Percentiles rank a stretch among this genome's conserved stretches.
Conservation (phyloP, 257 asterid genomes). For the Lantana camara region DNA sequence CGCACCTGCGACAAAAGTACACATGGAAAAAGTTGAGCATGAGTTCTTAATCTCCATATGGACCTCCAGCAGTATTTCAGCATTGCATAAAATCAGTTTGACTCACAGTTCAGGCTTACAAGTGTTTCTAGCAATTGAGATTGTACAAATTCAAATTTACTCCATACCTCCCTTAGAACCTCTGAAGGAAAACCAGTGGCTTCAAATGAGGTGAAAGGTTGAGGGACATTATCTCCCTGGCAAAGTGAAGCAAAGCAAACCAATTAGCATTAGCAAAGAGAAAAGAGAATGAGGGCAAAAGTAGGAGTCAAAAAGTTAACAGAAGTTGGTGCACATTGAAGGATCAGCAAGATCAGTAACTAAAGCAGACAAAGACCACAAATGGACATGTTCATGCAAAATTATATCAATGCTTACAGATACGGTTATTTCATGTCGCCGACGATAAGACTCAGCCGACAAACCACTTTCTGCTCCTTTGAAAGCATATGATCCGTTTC, state of each 20-base stretch:
- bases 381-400: neutral
- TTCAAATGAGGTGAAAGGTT: constrained; percentile 74
- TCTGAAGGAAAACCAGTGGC: constrained; percentile 85
- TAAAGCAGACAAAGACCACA: neutral
- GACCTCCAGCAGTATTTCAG: constrained; percentile 53
- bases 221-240: constrained; percentile 88
- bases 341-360: too few species aligned
- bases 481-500: constrained; percentile 36
- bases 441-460: constrained; percentile 72
- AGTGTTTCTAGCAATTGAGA: constrained; percentile 21
- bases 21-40: constrained; percentile 49
- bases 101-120: constrained; percentile 29
- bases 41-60: constrained; percentile 53
- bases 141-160: constrained; percentile 25
- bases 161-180: constrained; percentile 85
- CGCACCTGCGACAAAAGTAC: constrained; percentile 95
- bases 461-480: constrained; percentile 52
- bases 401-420: constrained; percentile 50
- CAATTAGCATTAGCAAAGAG: constrained; percentile 24
- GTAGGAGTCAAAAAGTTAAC: too few species aligned
- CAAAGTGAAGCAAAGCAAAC: constrained; percentile 17
- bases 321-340: too few species aligned
- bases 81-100: constrained; percentile 21
- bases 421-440: constrained; percentile 80
- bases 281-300: too few species aligned